Evolutionary conservation across 441 rosid species (phyloP), one percentile per base, ranked within the genome.

Genomic region (Croton laevigatus): DNA sequence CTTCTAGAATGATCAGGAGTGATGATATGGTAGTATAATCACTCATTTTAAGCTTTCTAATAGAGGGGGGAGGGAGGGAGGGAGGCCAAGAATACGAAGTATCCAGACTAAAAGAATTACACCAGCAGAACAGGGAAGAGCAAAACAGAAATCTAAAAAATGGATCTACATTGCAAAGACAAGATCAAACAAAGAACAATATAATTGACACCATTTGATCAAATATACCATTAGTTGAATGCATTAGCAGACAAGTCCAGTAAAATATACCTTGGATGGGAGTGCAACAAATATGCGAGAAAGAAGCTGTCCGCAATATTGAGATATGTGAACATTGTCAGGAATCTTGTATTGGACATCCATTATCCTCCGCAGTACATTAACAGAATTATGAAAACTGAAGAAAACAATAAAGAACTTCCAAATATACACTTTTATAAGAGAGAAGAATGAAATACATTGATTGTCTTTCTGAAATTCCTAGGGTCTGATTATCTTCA

Each of bases 271-370:
- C 71, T 66, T 65, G 46, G 44, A 16, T 51, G 80, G 74, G 61
- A 44, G 84, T 32, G 96, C 84, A 70, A 92, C 71, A 52, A 77
- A 77, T 69, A 73, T 69, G 65, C 71, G 74, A 70, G 97, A 90
- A 62, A 94, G 86, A 76, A 94, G 80, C 78, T 90, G 95, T 52
- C 85, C 80, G 80, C 98, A 94, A 75, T 91, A 97, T 0, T 88
- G 85, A 74, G 98, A 91, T 81, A 94, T 87, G 78, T 90, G 93
- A 65, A 94, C 96, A 74, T 91, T 85, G 74, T 91, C 96, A 0
- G 98, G 98, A 67, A 91, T 88, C 20, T 92, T 87, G 71, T 94
- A 94, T 67, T 90, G 97, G 71, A 94, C 95, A 79, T 81, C 86
- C 81, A 94, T 62, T 78, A 94, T 91, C 81, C 91, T 84, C 98